phyloP scores from a whole-genome alignment of 2,329 filamentous ascomycete species.

The Aureobasidium sp. region DNA sequence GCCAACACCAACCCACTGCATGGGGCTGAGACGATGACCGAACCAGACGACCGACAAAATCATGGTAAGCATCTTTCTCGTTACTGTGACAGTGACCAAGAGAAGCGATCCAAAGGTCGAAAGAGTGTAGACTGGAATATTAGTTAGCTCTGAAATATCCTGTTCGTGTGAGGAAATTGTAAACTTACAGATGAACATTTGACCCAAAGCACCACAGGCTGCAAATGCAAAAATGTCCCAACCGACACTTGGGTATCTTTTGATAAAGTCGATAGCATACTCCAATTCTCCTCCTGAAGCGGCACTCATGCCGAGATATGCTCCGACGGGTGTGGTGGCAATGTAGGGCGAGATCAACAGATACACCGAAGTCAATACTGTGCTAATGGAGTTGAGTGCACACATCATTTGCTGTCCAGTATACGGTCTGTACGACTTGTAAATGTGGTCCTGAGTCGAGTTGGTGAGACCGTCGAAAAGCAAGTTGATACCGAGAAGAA shows the following conservation, averaged over 20 bases:
- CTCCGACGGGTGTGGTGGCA: conserved; percentile 45
- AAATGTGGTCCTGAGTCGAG: conserved; percentile 93
- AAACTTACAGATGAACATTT: conserved; percentile 74
- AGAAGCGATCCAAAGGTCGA: conserved; percentile 86
- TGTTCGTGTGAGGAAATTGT: neutral
- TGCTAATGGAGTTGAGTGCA: conserved; percentile 84
- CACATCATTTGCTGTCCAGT: conserved; percentile 99
- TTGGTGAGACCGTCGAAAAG: conserved; percentile 96
- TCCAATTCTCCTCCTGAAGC: conserved; percentile 59
- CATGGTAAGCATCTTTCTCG: conserved; percentile 99
- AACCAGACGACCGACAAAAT: conserved; percentile 92
- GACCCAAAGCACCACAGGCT: conserved; percentile 81
- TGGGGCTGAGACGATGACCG: conserved; percentile 71
- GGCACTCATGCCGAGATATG: conserved; percentile 32
- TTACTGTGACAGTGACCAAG: conserved; percentile 93
- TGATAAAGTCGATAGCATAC: conserved; percentile 76
- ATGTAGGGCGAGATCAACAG: conserved; percentile 72
- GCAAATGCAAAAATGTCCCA: conserved; percentile 86
- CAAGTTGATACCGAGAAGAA: conserved; percentile 79
- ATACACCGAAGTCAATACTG: conserved; percentile 65
- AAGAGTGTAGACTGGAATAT: conserved; percentile 62
- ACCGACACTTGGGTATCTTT: conserved; percentile 69
- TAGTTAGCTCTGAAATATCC: neutral
- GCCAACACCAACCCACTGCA: conserved; percentile 88
- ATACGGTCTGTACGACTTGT: conserved; percentile 66